A percentile compares a stretch with the other conserved stretches of the same genome.
phyloP scores from a whole-genome alignment of 345 rosid genomes.

The Populus simonii region DNA sequence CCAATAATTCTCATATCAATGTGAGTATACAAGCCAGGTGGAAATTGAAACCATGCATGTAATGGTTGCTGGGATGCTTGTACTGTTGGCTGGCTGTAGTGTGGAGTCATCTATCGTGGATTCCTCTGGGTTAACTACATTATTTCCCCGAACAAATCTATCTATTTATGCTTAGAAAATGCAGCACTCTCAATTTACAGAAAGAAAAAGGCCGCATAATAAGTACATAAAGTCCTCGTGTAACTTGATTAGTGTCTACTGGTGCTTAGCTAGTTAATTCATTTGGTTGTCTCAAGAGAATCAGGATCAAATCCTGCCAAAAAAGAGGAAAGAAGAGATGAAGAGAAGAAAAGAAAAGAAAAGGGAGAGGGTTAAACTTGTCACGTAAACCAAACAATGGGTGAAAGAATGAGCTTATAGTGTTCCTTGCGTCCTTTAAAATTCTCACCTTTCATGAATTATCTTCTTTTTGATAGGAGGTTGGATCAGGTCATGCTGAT shows the following conservation, averaged over 20 bases:
- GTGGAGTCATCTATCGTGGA: neutral
- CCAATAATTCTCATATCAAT: constrained; percentile 41
- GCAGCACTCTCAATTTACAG: neutral
- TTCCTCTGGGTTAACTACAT: neutral
- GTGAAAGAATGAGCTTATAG: neutral
- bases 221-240: neutral
- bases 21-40: constrained; percentile 34
- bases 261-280: neutral
- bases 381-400: neutral
- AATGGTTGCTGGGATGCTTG: neutral
- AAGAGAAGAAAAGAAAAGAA: too few species aligned
- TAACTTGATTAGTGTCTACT: neutral
- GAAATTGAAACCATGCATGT: neutral
- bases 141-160: neutral
- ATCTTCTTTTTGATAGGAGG: constrained; percentile 43
- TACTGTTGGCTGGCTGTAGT: neutral
- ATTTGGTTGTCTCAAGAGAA: neutral
- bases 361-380: neutral
- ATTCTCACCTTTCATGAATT: neutral
- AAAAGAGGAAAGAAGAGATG: neutral
- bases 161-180: neutral
- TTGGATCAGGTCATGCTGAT: constrained; percentile 57
- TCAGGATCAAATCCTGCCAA: neutral
- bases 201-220: neutral
- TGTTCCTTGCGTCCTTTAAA: neutral